These are phyloP conservation scores for Aspergillus awamori DNA, from an alignment of 2,329 filamentous ascomycete species.

Conservation along the genomic window DNA sequence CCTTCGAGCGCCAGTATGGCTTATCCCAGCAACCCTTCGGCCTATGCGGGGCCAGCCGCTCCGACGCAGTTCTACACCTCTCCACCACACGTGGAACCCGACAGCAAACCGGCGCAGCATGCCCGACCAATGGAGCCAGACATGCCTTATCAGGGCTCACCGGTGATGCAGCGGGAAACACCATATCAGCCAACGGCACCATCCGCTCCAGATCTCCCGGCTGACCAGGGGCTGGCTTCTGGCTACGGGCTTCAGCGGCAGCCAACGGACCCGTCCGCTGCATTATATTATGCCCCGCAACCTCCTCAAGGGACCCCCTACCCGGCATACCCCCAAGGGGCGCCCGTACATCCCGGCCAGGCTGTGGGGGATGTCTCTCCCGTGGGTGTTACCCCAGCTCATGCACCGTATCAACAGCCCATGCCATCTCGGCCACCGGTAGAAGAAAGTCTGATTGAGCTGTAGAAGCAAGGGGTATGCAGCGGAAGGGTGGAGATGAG, in stretches of 20 bases:
- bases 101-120: slow-evolving; percentile 22
- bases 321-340: slow-evolving; percentile 19
- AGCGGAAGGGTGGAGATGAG: not conserved
- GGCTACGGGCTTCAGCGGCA: slow-evolving; percentile 23
- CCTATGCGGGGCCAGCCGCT: slow-evolving; percentile 18
- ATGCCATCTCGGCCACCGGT: slow-evolving; percentile 27
- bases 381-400: slow-evolving; percentile 17
- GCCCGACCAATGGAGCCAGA: slow-evolving; percentile 23
- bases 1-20: slow-evolving; percentile 18
- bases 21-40: slow-evolving; percentile 21
- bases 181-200: slow-evolving; percentile 27
- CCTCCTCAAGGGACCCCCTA: slow-evolving; percentile 16
- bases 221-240: slow-evolving; percentile 20
- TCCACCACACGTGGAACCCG: slow-evolving; percentile 20
- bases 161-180: slow-evolving; percentile 26
- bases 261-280: slow-evolving; percentile 18
- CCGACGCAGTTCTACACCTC: slow-evolving; percentile 25
- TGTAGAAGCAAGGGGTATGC: slow-evolving; percentile 20
- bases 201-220: slow-evolving; percentile 17
- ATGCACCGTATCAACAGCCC: slow-evolving; percentile 25
- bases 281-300: slow-evolving; percentile 27
- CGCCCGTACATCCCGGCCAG: slow-evolving; percentile 17
- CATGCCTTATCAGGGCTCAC: slow-evolving; percentile 25
- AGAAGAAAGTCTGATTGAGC: slow-evolving; percentile 37
- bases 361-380: slow-evolving; percentile 25